A percentile compares a stretch with the other conserved stretches of the same genome.
Evolutionary conservation across 306 rosid genomes (phyloP).

Genomic region (Clitoria ternatea): DNA sequence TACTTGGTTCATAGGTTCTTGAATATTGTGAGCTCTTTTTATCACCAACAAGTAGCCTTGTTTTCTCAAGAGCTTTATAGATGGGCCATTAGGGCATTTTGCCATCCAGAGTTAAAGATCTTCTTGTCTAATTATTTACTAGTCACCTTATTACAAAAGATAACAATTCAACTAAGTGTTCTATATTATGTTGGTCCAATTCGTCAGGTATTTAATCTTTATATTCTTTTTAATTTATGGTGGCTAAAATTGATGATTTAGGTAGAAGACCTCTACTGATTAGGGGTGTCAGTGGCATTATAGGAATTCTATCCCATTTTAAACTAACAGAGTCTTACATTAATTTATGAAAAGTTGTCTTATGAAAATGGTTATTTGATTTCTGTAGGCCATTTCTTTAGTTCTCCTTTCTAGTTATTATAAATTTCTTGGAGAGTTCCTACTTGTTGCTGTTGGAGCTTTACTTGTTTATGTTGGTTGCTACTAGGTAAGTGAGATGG

Average conservation of each 20-base stretch:
- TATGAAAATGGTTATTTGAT: constrained; percentile 26
- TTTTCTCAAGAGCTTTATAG: constrained; percentile 53
- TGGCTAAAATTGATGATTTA: constrained; percentile 55
- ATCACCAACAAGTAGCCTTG: constrained; percentile 60
- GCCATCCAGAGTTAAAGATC: too few relatives aligned
- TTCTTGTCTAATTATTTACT: constrained; percentile 37
- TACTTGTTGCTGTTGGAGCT: constrained; percentile 80
- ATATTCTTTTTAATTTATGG: constrained; percentile 1
- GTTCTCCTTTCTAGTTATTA: constrained; percentile 82
- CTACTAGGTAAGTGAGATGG: constrained; percentile 89
- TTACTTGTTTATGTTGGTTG: constrained; percentile 94
- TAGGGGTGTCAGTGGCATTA: constrained; percentile 90
- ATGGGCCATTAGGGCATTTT: too few relatives aligned
- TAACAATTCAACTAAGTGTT: constrained; percentile 98
- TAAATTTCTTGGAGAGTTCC: constrained; percentile 82
- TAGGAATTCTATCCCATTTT: constrained; percentile 40
- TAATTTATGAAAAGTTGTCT: constrained; percentile 21
- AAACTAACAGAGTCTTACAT: constrained; percentile 11
- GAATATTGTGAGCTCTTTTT: constrained; percentile 67
- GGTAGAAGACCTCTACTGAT: constrained; percentile 92
- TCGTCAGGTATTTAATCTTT: constrained; percentile 69
- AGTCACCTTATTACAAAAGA: constrained; percentile 53
- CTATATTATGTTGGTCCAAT: constrained; percentile 89
- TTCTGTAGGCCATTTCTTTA: constrained; percentile 62
- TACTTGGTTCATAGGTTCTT: too few relatives aligned